phyloP scores from a whole-genome alignment of 1,139 yeast species.

The Blastobotrys elegans region DNA sequence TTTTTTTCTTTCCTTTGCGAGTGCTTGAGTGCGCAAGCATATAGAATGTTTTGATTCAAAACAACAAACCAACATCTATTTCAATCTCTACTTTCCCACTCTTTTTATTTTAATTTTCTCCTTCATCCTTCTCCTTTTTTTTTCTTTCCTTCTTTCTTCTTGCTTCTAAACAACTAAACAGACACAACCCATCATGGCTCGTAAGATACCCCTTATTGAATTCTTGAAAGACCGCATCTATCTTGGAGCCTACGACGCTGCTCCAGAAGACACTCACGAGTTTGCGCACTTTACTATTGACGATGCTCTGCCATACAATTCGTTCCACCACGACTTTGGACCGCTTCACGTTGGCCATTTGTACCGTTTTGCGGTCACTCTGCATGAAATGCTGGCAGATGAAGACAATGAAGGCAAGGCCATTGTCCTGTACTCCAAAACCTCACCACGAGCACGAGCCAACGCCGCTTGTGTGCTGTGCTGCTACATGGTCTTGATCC shows the following conservation, averaged over 20 bases:
- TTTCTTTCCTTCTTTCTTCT: neutral
- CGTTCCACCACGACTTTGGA: constrained; percentile 94
- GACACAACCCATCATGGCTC: constrained; percentile 5
- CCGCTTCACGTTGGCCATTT: constrained; percentile 91
- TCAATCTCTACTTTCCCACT: neutral
- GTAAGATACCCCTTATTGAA: constrained; percentile 35
- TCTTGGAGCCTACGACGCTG: constrained; percentile 79
- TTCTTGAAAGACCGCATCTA: constrained; percentile 65
- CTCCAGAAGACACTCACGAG: constrained; percentile 72
- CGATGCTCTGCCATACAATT: constrained; percentile 83
- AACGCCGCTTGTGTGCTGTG: constrained; percentile 93
- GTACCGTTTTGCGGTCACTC: constrained; percentile 88
- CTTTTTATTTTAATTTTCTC: neutral
- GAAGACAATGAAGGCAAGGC: constrained; percentile 81
- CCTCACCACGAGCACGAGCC: constrained; percentile 76
- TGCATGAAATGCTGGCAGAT: constrained; percentile 86
- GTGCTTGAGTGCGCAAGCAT: no score
- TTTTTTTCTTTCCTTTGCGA: no score
- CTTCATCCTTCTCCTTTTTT: neutral
- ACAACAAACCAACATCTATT: no score
- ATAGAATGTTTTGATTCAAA: no score
- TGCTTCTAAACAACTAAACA: neutral
- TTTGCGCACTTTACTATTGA: constrained; percentile 88
- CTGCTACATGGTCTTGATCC: constrained; percentile 92
- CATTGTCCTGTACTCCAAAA: constrained; percentile 81